Base-by-base conservation (phyloP, 306 rosid genomes). In the Gastrolobium villosum region DNA sequence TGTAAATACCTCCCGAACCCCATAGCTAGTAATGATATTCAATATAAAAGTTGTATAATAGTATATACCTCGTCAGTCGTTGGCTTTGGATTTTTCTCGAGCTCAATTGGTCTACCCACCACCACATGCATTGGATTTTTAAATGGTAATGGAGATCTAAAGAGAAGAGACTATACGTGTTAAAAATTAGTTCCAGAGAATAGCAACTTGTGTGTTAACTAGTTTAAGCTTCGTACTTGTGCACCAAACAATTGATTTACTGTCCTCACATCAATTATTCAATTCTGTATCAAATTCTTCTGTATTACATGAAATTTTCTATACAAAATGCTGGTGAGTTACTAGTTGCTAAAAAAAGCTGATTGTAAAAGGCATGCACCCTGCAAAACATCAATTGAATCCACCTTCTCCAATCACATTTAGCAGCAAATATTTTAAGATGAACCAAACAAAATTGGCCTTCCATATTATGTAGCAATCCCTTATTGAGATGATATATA, bases 81-180 rank as follows among this genome's bases (percentile, higher is more conserved):
- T 48, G 99, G 97, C 30, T 85, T 85, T 52, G 93, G 92, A 86
- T 83, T 95, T 84, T 83, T 88, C 69, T 87, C 85, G 11, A 92
- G 46, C 79, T 89, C 90, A 48, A 95, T 95, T 57, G 99, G 99
- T 79, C 82, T 91, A 34, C 99, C 99, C 52, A 95, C 98, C 48
- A 89, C 96, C 84, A 93, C 97, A 79, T 92, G 85, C 98, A 95
- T 88, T 53, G 91, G 96, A 57, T 67, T 86, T 72, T 87, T 87
- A 82, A 61, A 88, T n/a, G 99, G 99, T 53, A 95, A 37, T 10
- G 99, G 99, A 63, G 97, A 84, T 71, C 99, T 95, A 84, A 76
- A 82, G 44, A 35, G 40, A 82, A 56, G 50, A 34, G 62, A 43
- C 15, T 3, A 55, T 55, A 60, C n/a, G 4, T 48, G 75, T 44